phyloP scores from a whole-genome alignment of 768 basidiomycete genomes.

The Neoboletus subvelutipes region DNA sequence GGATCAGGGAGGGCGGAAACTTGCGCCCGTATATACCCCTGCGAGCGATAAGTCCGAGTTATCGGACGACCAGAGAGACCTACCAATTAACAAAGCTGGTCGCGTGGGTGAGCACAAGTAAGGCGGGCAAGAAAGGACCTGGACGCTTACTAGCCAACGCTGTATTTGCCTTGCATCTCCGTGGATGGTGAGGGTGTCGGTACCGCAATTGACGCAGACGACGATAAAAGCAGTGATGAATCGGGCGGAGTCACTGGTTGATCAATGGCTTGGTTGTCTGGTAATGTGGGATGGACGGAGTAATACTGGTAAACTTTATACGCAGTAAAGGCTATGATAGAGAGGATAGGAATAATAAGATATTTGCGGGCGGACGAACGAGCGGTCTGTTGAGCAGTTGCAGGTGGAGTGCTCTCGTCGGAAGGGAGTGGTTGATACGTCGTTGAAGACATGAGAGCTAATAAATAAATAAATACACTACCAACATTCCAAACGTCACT shows the following conservation, averaged over 20 bases:
- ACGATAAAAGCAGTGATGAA: conserved; percentile 1
- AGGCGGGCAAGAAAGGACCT: not conserved
- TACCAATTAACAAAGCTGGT: conserved; percentile 78
- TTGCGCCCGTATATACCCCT: conserved; percentile 97
- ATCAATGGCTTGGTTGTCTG: conserved; percentile 14
- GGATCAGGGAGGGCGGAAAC: conserved; percentile 84
- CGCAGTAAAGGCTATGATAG: conserved; percentile 38
- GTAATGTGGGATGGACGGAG: conserved; percentile 21
- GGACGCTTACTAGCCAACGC: conserved; percentile 73
- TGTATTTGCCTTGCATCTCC: conserved; percentile 59
- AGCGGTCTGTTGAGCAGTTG: conserved; percentile 24
- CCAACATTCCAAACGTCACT: conserved; percentile 27
- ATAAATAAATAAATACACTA: conserved; percentile 11
- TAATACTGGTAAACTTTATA: conserved; percentile 45
- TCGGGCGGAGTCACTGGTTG: conserved; percentile 14
- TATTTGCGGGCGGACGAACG: conserved; percentile 30
- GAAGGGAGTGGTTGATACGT: conserved; percentile 20
- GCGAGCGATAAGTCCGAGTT: conserved; percentile 6
- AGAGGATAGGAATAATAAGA: conserved; percentile 37
- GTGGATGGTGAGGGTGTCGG: conserved; percentile 29
- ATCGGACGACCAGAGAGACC: conserved; percentile 8
- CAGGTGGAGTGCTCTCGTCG: conserved; percentile 15
- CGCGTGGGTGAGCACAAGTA: conserved; percentile 7
- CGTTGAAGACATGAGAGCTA: conserved; percentile 22
- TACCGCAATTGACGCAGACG: conserved; percentile 7